phyloP scores from a whole-genome alignment of 1,284 basidiomycete genomes.

The Pseudozyma flocculosa region DNA sequence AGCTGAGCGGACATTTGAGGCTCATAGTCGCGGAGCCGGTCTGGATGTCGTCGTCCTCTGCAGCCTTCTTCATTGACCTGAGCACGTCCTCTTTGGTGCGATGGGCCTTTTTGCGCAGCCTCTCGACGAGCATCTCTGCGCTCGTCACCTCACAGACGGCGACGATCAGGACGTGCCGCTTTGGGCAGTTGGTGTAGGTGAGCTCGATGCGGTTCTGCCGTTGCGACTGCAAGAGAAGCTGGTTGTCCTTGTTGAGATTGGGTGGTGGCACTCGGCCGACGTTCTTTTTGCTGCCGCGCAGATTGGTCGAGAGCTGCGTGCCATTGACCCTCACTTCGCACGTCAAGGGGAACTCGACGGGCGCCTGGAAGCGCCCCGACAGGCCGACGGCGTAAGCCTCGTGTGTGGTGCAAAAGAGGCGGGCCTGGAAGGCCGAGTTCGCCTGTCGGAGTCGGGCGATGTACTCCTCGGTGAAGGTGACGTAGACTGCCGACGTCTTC shows the following conservation, averaged over 20 bases:
- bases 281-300: conserved; percentile 52
- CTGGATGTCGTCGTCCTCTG: conserved; percentile 54
- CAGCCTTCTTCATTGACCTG: conserved; percentile 35
- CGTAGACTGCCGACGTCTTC: conserved; percentile 23
- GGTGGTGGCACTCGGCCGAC: conserved; percentile 49
- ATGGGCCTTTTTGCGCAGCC: conserved; percentile 32
- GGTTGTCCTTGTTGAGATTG: conserved; percentile 49
- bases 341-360: conserved; percentile 48
- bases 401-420: conserved; percentile 45
- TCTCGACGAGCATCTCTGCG: conserved; percentile 36
- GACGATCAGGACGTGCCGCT: conserved; percentile 32
- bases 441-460: conserved; percentile 19
- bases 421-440: conserved; percentile 22
- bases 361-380: conserved; percentile 22
- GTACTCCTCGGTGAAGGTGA: conserved; percentile 30
- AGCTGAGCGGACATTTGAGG: conserved; percentile 68
- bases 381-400: conserved; percentile 41
- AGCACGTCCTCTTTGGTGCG: conserved; percentile 46
- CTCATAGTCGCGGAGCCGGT: conserved; percentile 48
- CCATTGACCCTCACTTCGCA: conserved; percentile 51
- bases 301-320: conserved; percentile 27
- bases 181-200: conserved; percentile 42
- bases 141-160: conserved; percentile 41
- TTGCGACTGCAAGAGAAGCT: conserved; percentile 9
- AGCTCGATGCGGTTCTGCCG: conserved; percentile 46